Evolutionary conservation across 768 basidiomycete genomes (phyloP), one percentile per base, ranked within the genome.

Genomic region (Imleria badia): DNA sequence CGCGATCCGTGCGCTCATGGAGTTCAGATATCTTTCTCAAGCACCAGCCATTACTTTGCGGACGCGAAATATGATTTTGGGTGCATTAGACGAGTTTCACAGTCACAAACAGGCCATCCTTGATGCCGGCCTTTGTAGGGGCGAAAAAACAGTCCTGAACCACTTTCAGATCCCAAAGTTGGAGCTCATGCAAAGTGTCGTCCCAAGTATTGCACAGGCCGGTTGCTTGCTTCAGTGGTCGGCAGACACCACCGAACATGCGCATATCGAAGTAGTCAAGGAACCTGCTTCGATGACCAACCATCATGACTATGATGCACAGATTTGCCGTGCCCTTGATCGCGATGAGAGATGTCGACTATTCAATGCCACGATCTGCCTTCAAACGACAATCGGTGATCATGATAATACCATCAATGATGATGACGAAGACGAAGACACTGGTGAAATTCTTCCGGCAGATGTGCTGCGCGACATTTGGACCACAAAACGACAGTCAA

Each of bases 11-110:
- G 64, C 72, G 1, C 65, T 76, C 8, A 60, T 73, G 40, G 73
- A 78, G 38, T 76, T 78, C 41, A 59, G 62, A 10, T 76, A 73
- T 51, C 56, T 70, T 1, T 67, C 68, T 2, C 76, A 78, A 60
- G 52, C 69, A 1, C 65, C 52, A 3, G 52, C 49, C 3, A 65
- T 77, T 23, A 51, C 55, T 42, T 69, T 72, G 9, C 30, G 35
- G 6, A 51, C 42, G 0, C 58, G 58, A 6, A 17, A 36, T 5
- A 51, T 48, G 11, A 70, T 75, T n/a, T 9, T 47, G 2, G 52
- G 40, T 5, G 60, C 66, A 1, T 56, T 78, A 0, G 2, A 17
- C 0, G 54, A 66, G 14, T 77, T 77, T 45, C 76, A 78, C 36
- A 1, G 55, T 2, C 54, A 72, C 63, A 78, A 78, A 51, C 39